Evolutionary conservation across 495 filamentous ascomycete species (phyloP).

Genomic region (Penicillium dipodomyicola): DNA sequence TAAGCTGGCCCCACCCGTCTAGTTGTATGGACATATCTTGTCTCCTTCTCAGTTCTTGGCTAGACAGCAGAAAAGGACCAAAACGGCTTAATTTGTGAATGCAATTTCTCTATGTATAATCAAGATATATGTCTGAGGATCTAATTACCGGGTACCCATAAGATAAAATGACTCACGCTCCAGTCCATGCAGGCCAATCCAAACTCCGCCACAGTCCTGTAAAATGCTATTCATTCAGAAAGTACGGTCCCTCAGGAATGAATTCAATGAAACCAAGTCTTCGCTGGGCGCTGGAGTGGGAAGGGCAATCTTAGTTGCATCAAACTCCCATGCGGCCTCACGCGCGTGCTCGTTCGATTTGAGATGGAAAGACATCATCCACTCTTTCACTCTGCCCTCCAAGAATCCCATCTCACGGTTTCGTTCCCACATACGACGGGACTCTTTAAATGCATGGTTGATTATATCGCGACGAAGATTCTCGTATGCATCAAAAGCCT

Average conservation of each 20-base stretch:
- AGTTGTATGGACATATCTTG: no score
- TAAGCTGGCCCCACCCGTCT: no score
- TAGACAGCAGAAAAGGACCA: no score
- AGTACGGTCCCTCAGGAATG: conserved; percentile 23
- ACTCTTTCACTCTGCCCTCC: conserved; percentile 40
- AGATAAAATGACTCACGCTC: conserved; percentile 9
- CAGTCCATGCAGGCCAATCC: conserved; percentile 17
- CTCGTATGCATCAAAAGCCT: conserved; percentile 54
- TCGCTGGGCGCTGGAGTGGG: conserved; percentile 26
- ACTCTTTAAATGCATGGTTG: conserved; percentile 52
- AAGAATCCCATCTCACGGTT: conserved; percentile 43
- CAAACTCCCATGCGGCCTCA: conserved; percentile 41
- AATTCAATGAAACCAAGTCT: conserved; percentile 24
- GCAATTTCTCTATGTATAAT: background rate
- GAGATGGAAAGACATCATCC: conserved; percentile 36
- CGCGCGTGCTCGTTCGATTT: conserved; percentile 28
- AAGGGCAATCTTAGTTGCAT: conserved; percentile 33
- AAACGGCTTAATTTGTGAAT: no score
- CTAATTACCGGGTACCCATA: conserved; percentile 13
- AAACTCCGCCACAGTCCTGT: conserved; percentile 12
- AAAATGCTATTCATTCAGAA: conserved; percentile 4
- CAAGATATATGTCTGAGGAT: conserved; percentile 33
- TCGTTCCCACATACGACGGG: conserved; percentile 43
- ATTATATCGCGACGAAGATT: conserved; percentile 48
- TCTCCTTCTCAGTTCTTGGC: no score